Base-by-base conservation (phyloP, 371 early-diverging fungal genomes). In the Batrachochytrium dendrobatidis region DNA sequence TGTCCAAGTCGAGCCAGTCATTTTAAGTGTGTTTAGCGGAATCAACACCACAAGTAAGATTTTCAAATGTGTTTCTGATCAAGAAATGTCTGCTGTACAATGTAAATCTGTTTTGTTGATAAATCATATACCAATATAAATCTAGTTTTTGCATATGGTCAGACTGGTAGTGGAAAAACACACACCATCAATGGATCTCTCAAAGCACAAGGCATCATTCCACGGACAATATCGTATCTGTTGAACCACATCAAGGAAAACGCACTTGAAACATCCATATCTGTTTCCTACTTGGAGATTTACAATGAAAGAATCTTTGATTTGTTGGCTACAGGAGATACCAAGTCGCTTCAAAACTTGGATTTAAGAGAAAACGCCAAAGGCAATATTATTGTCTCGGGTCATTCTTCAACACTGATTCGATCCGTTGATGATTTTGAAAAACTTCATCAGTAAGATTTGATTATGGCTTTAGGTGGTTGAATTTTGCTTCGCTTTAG, bases 91-190 rank as follows among this genome's bases (percentile, higher is more conserved):
- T 49, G 50, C 3, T 12, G 10, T 31, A 2, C 50, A 3, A 18
- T 2, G 5, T 45, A 5, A 7, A 26, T 24, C 12, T 31, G 2
- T 49, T 8, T 18, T 15, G 25, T 2, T 3, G 18, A 25, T 29
- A 15, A 3, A 26, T 10, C 12, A 24, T 26, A n/a, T 34, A 4
- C 28, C 26, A 3, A 4, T 22, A 20, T 3, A 25, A 6, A 46
- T 24, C 25, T 66, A 33, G 61, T 77, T 18, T 75, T 79, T 56
- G 77, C 77, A 18, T 80, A 71, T 55, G 80, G 80, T 0, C 83
- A 85, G 56, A 85, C 86, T 17, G 83, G 85, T 4, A 65, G 65
- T 54, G 86, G 86, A 7, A 86, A 86, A 59, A 84, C 86, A 26
- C 80, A 73, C 60, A 86, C 85, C 10, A 84, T 86, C 68, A 71